phyloP scores from a whole-genome alignment of 2,329 filamentous ascomycete genomes.

The Fonsecaea pugnacius region DNA sequence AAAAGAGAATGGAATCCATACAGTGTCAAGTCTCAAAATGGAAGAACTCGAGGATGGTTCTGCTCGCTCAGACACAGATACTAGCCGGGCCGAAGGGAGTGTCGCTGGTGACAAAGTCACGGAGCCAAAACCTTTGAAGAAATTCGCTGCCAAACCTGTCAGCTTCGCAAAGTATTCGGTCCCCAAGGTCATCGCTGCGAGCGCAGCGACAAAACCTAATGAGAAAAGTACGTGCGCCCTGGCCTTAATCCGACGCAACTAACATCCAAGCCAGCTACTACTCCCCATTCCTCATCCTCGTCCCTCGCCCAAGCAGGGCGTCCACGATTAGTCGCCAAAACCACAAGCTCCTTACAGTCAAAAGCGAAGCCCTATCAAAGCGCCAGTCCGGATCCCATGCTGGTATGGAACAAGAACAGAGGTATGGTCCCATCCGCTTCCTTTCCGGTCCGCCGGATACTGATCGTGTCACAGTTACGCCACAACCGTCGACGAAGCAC shows the following conservation, averaged over 20 bases:
- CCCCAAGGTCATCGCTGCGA: constrained; percentile 63
- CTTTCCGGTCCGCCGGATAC: constrained; percentile 17
- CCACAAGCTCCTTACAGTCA: constrained; percentile 58
- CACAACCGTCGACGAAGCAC: constrained; percentile 61
- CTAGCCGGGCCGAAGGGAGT: constrained; percentile 57
- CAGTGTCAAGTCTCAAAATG: constrained; percentile 38
- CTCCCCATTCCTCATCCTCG: constrained; percentile 45
- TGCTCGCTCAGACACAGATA: constrained; percentile 67
- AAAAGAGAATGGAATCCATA: constrained; percentile 46
- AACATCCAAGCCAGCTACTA: constrained; percentile 43
- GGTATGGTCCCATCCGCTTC: constrained; percentile 48
- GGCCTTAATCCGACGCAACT: constrained; percentile 14
- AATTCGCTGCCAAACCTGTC: constrained; percentile 67
- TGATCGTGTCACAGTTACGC: constrained; percentile 54
- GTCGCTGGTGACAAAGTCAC: constrained; percentile 47
- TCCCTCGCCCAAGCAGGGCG: constrained; percentile 53
- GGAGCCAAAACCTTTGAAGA: constrained; percentile 59
- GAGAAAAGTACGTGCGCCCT: constrained; percentile 56
- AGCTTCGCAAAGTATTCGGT: constrained; percentile 70
- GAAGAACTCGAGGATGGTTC: constrained; percentile 48
- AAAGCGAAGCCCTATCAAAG: constrained; percentile 54
- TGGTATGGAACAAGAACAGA: constrained; percentile 72
- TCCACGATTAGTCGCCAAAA: constrained; percentile 67
- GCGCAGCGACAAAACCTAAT: constrained; percentile 54
- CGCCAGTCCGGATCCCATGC: constrained; percentile 66